Conservation (phyloP, 805 yeast species). For the Kuraishia piskuri region DNA sequence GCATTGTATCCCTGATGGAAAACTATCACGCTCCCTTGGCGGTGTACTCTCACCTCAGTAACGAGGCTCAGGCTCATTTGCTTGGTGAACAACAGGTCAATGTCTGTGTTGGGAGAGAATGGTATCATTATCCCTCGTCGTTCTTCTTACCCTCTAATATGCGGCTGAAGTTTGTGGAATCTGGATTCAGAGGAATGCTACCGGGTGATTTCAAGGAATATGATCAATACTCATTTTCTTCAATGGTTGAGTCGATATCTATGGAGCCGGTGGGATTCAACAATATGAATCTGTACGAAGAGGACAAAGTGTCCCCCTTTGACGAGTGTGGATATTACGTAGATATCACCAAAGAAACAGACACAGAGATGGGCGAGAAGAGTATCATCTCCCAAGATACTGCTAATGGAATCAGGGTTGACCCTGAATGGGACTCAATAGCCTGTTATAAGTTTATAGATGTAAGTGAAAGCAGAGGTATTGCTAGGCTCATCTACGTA, state of each 20-base stretch:
- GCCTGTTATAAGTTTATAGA: conserved; percentile 44
- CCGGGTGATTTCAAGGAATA: conserved; percentile 75
- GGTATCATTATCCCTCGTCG: conserved; percentile 90
- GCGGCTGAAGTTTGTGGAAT: conserved; percentile 58
- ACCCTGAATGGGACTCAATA: conserved; percentile 37
- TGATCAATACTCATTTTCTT: conserved; percentile 9
- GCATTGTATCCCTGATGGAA: conserved; percentile 50
- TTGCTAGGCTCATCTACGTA: conserved; percentile 45
- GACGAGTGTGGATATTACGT: conserved; percentile 59
- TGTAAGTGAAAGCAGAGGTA: conserved; percentile 41
- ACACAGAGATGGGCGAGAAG: conserved; percentile 34
- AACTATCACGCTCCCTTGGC: conserved; percentile 71
- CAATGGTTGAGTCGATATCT: conserved; percentile 29
- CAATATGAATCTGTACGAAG: conserved; percentile 59
- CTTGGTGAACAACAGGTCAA: conserved; percentile 21
- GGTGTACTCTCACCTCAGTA: conserved; percentile 39
- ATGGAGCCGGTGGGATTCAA: conserved; percentile 61
- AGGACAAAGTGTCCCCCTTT: conserved; percentile 40
- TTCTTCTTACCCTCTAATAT: conserved; percentile 63
- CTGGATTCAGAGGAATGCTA: conserved; percentile 79
- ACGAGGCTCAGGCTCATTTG: conserved; percentile 5
- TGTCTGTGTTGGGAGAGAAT: conserved; percentile 89
- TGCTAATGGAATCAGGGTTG: conserved; percentile 6
- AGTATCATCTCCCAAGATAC: conserved; percentile 13
- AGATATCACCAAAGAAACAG: conserved; percentile 50